Percentiles rank a stretch among this genome's conserved stretches.
Evolutionary conservation across 2,329 filamentous ascomycete genomes (phyloP).

Genomic region (Hypomyces rosellus): DNA sequence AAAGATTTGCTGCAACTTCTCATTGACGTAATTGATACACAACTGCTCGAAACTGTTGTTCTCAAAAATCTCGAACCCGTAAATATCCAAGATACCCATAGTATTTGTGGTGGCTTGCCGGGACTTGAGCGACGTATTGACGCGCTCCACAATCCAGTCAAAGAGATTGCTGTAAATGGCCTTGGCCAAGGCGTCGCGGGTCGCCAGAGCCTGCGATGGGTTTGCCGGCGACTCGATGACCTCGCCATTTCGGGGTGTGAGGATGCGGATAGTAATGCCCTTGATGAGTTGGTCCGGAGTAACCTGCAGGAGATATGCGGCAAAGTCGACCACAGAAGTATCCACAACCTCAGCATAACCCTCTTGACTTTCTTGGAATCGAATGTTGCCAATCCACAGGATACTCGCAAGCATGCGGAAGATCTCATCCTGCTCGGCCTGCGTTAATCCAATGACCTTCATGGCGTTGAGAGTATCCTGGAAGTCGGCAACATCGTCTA

Average conservation of each 20-base stretch:
- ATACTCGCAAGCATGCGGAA: constrained; percentile 92
- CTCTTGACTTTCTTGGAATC: constrained; percentile 81
- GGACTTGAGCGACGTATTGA: constrained; percentile 82
- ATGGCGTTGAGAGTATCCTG: constrained; percentile 89
- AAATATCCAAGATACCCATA: constrained; percentile 97
- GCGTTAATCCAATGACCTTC: constrained; percentile 83
- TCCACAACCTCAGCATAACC: constrained; percentile 84
- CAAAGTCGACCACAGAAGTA: constrained; percentile 86
- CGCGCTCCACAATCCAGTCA: constrained; percentile 93
- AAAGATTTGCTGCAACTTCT: constrained; percentile 98
- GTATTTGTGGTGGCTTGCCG: constrained; percentile 70
- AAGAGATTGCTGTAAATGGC: constrained; percentile 98
- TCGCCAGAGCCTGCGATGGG: constrained; percentile 75
- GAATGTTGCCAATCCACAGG: constrained; percentile 90
- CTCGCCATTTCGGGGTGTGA: constrained; percentile 62
- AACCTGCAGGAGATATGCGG: constrained; percentile 89
- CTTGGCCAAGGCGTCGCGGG: constrained; percentile 86
- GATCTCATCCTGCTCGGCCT: constrained; percentile 89
- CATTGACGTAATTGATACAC: constrained; percentile 99
- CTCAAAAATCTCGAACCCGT: constrained; percentile 98
- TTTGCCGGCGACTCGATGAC: constrained; percentile 75
- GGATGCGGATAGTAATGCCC: constrained; percentile 81
- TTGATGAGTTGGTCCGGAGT: constrained; percentile 74
- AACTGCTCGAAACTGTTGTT: constrained; percentile 98
- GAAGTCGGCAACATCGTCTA: constrained; percentile 86